A percentile compares a stretch with the other conserved stretches of the same genome.
phyloP scores from a whole-genome alignment of 805 yeast species.

The Yamadazyma laniorum region DNA sequence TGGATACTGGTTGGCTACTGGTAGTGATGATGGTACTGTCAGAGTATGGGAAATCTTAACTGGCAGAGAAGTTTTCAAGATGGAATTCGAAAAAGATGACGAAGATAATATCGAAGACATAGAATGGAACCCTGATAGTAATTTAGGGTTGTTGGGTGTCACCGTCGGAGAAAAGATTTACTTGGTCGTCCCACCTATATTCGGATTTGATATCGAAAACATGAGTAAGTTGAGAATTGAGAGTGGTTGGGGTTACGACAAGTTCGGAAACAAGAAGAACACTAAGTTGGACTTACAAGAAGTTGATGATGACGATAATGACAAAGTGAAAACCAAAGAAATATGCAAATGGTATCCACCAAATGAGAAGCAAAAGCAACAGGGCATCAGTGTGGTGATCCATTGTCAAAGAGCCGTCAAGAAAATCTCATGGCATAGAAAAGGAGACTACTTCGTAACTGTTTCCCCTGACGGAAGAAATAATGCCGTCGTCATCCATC shows the following conservation, averaged over 20 bases:
- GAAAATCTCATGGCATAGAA: constrained; percentile 90
- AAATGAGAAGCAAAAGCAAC: constrained; percentile 49
- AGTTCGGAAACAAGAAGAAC: constrained; percentile 50
- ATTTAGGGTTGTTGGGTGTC: constrained; percentile 77
- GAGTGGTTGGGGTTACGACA: constrained; percentile 86
- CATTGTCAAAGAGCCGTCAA: constrained; percentile 67
- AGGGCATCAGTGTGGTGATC: constrained; percentile 73
- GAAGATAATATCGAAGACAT: constrained; percentile 80
- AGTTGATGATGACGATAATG: constrained; percentile 38
- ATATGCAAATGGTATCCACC: constrained; percentile 87
- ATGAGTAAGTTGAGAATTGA: constrained; percentile 75
- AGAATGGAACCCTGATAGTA: constrained; percentile 85
- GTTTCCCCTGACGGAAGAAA: constrained; percentile 94
- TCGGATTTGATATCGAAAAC: constrained; percentile 85
- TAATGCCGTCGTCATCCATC: constrained; percentile 89
- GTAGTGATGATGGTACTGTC: constrained; percentile 94
- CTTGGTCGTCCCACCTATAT: constrained; percentile 84
- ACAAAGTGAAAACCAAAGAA: constrained; percentile 30
- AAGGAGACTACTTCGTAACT: constrained; percentile 94
- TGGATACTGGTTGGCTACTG: constrained; percentile 96
- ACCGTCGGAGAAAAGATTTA: constrained; percentile 79
- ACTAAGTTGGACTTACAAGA: constrained; percentile 37
- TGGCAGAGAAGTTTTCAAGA: constrained; percentile 85
- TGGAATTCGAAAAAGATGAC: constrained; percentile 32
- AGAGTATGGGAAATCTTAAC: constrained; percentile 96